A percentile compares a stretch with the other conserved stretches of the same genome.
Conservation (phyloP, 179 eudicot genomes). For the Heliamphora pulchella region DNA sequence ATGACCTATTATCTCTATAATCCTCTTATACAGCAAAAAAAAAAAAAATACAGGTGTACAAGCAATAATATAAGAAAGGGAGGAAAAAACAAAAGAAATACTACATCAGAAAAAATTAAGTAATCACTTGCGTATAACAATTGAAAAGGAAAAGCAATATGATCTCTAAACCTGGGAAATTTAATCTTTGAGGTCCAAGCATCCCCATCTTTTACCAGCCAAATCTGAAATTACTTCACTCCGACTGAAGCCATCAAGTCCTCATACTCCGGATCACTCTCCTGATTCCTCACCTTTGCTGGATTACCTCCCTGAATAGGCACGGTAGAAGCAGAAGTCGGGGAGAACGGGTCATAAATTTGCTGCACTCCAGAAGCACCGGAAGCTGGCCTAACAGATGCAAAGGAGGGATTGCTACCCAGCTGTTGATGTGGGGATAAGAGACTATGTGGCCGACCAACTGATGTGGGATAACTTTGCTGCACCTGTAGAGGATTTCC, state of each 20-base stretch:
- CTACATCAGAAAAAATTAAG: too few species aligned
- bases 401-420: slow-evolving; percentile 11
- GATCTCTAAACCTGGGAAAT: not conserved
- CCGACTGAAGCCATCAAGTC: slow-evolving; percentile 97
- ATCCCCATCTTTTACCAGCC: not conserved
- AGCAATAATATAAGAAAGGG: not conserved
- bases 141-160: not conserved
- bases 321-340: slow-evolving; percentile 38
- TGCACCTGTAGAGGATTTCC: slow-evolving; percentile 40
- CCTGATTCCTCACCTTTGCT: slow-evolving; percentile 38
- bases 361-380: slow-evolving; percentile 43
- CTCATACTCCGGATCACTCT: slow-evolving; percentile 85
- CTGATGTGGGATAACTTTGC: slow-evolving; percentile 32
- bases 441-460: slow-evolving; percentile 32
- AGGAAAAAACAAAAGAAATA: too few species aligned
- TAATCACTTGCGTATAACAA: not conserved
- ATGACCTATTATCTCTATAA: not conserved
- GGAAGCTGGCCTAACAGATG: slow-evolving; percentile 22
- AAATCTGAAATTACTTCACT: slow-evolving; percentile 39
- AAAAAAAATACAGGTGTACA: not conserved
- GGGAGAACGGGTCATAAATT: slow-evolving; percentile 83
- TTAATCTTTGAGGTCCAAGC: not conserved
- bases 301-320: slow-evolving; percentile 40
- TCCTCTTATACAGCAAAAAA: not conserved
- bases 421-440: slow-evolving; percentile 39